A percentile compares a stretch with the other conserved stretches of the same genome.
These are phyloP conservation scores for Colletotrichum musicola DNA, from an alignment of 2,329 filamentous ascomycete genomes.

Conservation along the genomic window DNA sequence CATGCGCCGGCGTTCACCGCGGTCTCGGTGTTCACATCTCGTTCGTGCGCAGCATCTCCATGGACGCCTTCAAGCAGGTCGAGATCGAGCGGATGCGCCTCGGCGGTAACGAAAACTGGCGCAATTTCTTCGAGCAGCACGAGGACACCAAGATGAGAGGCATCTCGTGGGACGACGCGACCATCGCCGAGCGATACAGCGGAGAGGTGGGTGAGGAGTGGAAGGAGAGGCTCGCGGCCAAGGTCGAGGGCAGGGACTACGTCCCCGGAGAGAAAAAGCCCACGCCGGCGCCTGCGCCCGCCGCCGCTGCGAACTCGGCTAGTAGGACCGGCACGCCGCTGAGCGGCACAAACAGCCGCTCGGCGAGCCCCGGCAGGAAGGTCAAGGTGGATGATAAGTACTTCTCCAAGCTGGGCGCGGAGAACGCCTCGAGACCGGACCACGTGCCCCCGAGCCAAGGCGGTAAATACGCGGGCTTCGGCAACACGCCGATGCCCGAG, in stretches of 20 bases:
- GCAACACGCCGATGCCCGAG: conserved; percentile 75
- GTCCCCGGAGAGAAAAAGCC: conserved; percentile 76
- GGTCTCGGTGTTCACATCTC: conserved; percentile 97
- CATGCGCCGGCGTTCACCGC: conserved; percentile 93
- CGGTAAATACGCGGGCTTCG: conserved; percentile 93
- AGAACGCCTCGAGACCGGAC: conserved; percentile 82
- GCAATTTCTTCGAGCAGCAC: conserved; percentile 85
- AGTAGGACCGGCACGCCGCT: conserved; percentile 57
- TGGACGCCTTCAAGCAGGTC: conserved; percentile 96
- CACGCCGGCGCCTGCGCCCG: conserved; percentile 45
- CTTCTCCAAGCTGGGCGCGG: conserved; percentile 85
- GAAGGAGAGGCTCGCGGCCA: conserved; percentile 89
- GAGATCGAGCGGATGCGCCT: conserved; percentile 95
- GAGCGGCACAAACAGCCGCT: conserved; percentile 54
- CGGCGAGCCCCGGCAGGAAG: conserved; percentile 60
- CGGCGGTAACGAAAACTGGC: conserved; percentile 91
- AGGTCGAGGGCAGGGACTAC: conserved; percentile 90
- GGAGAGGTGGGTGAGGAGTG: conserved; percentile 93
- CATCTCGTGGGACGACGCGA: conserved; percentile 85
- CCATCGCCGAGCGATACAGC: conserved; percentile 90
- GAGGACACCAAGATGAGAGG: conserved; percentile 75
- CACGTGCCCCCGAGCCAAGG: conserved; percentile 87
- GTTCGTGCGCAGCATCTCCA: conserved; percentile 96
- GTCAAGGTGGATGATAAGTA: conserved; percentile 85
- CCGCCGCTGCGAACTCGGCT: conserved; percentile 50